phyloP scores from a whole-genome alignment of 2,329 filamentous ascomycete species.

The Penicillium sp. region DNA sequence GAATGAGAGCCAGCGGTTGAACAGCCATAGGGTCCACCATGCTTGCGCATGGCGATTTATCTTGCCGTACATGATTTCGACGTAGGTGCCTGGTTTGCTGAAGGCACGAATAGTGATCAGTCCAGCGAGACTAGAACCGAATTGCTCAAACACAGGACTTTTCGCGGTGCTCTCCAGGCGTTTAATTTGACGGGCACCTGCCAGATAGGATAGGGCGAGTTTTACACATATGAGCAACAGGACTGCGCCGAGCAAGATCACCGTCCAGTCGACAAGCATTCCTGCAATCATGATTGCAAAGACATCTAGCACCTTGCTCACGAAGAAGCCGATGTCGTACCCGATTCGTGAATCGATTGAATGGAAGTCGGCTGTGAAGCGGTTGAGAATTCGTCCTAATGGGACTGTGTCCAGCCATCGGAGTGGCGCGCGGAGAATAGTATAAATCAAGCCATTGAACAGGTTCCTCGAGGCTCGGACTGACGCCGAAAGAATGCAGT shows the following conservation, averaged over 20 bases:
- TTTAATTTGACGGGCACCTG: conserved; percentile 72
- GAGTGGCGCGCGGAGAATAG: conserved; percentile 69
- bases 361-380: conserved; percentile 75
- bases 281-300: conserved; percentile 65
- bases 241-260: conserved; percentile 60
- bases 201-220: conserved; percentile 56
- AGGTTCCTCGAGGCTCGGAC: conserved; percentile 66
- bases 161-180: conserved; percentile 74
- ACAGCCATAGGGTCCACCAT: conserved; percentile 66
- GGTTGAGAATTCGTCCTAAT: conserved; percentile 71
- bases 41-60: conserved; percentile 68
- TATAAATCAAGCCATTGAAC: conserved; percentile 65
- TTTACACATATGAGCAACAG: conserved; percentile 56
- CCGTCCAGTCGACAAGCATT: conserved; percentile 54
- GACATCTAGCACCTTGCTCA: conserved; percentile 60
- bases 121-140: conserved; percentile 69
- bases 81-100: conserved; percentile 64
- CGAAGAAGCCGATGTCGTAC: conserved; percentile 60
- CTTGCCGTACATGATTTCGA: conserved; percentile 65
- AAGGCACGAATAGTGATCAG: conserved; percentile 75
- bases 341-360: conserved; percentile 67
- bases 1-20: conserved; percentile 75
- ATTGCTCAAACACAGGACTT: conserved; percentile 77
- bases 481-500: conserved; percentile 63
- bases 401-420: conserved; percentile 79